phyloP scores from a whole-genome alignment of 805 yeast genomes.

The Wickerhamiella bombiphila region DNA sequence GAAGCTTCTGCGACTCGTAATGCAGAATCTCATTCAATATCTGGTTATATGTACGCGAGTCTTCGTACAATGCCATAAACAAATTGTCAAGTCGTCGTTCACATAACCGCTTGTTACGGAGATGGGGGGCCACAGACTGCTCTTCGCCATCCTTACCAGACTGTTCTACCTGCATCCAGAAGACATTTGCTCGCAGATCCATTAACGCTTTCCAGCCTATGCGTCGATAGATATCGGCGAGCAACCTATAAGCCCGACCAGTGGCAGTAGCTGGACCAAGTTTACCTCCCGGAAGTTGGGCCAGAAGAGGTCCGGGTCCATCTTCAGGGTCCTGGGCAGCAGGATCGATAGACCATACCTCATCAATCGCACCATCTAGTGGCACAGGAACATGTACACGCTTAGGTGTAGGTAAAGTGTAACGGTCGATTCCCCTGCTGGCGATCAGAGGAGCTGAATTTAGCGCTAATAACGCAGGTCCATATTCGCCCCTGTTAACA shows the following conservation, averaged over 20 bases:
- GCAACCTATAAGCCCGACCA: conserved; percentile 45
- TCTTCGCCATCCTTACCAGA: conserved; percentile 22
- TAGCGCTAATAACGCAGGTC: conserved; percentile 47
- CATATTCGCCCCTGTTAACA: conserved; percentile 38
- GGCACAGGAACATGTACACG: conserved; percentile 37
- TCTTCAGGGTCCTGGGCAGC: conserved; percentile 19
- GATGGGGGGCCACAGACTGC: conserved; percentile 6
- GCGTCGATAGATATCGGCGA: conserved; percentile 50
- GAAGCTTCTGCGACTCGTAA: conserved; percentile 74
- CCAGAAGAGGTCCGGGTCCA: conserved; percentile 32
- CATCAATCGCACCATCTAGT: conserved; percentile 35
- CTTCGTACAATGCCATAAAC: conserved; percentile 56
- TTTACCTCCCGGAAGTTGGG: conserved; percentile 36
- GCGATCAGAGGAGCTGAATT: conserved; percentile 65
- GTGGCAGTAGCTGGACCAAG: conserved; percentile 37
- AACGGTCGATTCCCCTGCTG: conserved; percentile 31
- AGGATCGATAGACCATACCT: conserved; percentile 30
- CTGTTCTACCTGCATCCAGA: conserved; percentile 63
- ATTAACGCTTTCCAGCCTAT: conserved; percentile 77
- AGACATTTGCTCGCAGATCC: conserved; percentile 49
- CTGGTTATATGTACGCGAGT: conserved; percentile 57
- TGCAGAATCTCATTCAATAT: conserved; percentile 90
- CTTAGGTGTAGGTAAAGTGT: conserved; percentile 31
- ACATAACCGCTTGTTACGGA: conserved; percentile 41
- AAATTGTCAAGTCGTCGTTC: conserved; percentile 70